Percentiles rank a stretch among this genome's conserved stretches.
These are phyloP conservation scores for Aspergillus sergii DNA, from an alignment of 2,329 filamentous ascomycete genomes.

Conservation along the genomic window DNA sequence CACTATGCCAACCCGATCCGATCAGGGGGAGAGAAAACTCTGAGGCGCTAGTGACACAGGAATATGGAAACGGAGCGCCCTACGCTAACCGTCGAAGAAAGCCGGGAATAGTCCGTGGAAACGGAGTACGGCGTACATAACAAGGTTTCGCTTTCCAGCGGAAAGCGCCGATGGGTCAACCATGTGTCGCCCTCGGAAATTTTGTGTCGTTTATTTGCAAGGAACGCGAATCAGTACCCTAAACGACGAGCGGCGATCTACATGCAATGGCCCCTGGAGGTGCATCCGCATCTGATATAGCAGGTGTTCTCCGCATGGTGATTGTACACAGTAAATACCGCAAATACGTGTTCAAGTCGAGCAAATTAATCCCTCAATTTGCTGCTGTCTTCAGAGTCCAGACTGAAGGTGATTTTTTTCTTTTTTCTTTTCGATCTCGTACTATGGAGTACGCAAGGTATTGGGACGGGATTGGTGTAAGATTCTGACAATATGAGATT, in stretches of 20 bases:
- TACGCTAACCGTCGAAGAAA: slow-evolving; percentile 2
- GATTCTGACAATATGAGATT: not conserved
- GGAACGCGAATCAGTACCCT: not conserved
- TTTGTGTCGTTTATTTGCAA: not conserved
- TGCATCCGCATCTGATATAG: not conserved
- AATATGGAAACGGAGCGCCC: slow-evolving; percentile 6
- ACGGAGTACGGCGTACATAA: slow-evolving; percentile 1
- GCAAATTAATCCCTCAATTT: not conserved
- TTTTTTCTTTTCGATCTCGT: not conserved
- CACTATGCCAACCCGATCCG: slow-evolving; percentile 7
- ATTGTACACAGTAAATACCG: not conserved
- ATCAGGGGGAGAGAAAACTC: slow-evolving; percentile 7
- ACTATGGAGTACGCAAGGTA: not conserved
- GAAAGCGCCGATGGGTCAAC: slow-evolving; percentile 10
- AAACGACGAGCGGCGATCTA: not conserved
- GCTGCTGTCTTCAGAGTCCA: not conserved
- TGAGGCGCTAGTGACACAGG: slow-evolving; percentile 10
- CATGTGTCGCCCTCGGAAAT: slow-evolving; percentile 1
- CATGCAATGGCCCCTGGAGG: not conserved
- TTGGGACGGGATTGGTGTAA: not conserved
- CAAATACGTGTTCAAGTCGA: not conserved
- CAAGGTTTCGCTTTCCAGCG: slow-evolving; percentile 10
- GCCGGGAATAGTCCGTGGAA: slow-evolving; percentile 12
- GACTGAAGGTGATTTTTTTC: not conserved
- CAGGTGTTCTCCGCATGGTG: not conserved